These are phyloP conservation scores for Aspergillus ustus DNA, from an alignment of 2,329 filamentous ascomycete genomes.

Conservation along the genomic window DNA sequence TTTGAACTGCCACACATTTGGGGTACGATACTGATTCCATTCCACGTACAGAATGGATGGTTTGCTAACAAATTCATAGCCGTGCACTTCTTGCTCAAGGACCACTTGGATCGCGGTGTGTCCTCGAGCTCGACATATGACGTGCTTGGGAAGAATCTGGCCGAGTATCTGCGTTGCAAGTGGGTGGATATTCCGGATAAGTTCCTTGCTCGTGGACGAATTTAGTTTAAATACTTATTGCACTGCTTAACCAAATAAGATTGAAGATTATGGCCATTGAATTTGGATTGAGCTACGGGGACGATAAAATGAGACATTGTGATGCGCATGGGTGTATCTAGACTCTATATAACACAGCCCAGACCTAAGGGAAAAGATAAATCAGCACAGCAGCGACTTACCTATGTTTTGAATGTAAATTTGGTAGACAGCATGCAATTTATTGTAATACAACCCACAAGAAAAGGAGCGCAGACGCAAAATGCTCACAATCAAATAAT, in stretches of 20 bases:
- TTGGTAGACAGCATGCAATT: no score
- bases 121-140: conserved; percentile 42
- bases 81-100: conserved; percentile 47
- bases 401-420: no score
- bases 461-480: no score
- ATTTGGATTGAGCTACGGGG: no score
- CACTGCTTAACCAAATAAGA: background rate
- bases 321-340: no score
- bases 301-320: no score
- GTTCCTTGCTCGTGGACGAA: conserved; percentile 4
- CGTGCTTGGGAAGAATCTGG: conserved; percentile 47
- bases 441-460: no score
- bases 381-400: no score
- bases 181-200: conserved; percentile 40
- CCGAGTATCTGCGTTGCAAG: conserved; percentile 42
- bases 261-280: no score
- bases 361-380: no score
- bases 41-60: background rate
- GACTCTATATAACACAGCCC: no score
- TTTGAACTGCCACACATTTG: conserved; percentile 52
- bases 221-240: background rate
- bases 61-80: conserved; percentile 2
- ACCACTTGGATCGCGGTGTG: conserved; percentile 43
- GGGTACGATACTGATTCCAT: conserved; percentile 13
- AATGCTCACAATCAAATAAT: no score